Conservation (phyloP, 1,284 basidiomycete genomes). For the Violaceomyces palustris region DNA sequence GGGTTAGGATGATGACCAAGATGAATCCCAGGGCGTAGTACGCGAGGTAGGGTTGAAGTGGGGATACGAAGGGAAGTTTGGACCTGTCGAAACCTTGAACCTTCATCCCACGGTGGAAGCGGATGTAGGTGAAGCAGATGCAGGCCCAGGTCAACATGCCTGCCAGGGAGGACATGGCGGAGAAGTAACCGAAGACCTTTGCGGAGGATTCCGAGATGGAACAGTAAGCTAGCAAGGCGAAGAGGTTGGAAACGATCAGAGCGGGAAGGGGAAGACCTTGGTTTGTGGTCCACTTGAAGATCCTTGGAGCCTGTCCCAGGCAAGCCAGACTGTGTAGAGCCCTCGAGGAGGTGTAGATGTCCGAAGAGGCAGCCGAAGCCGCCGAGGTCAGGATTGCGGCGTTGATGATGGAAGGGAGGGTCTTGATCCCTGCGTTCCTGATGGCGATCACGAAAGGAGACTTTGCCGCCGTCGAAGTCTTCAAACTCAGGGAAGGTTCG, state of each 20-base stretch:
- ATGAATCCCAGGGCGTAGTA: constrained; percentile 26
- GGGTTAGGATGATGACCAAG: constrained; percentile 39
- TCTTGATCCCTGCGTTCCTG: constrained; percentile 54
- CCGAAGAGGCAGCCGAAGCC: constrained; percentile 76
- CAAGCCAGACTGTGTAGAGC: constrained; percentile 67
- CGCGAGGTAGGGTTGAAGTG: constrained; percentile 48
- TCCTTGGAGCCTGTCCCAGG: constrained; percentile 67
- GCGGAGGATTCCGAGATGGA: constrained; percentile 54
- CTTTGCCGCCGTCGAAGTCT: constrained; percentile 9
- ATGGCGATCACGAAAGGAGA: constrained; percentile 54
- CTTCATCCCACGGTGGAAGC: constrained; percentile 66
- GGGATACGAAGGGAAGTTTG: constrained; percentile 56
- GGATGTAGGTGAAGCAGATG: constrained; percentile 18
- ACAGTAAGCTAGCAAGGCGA: constrained; percentile 65
- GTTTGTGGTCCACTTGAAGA: constrained; percentile 66
- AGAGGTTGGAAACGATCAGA: constrained; percentile 64
- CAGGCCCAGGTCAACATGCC: constrained; percentile 54
- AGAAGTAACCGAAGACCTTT: constrained; percentile 60
- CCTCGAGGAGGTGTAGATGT: constrained; percentile 75
- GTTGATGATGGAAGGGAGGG: constrained; percentile 60
- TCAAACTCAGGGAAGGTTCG: background rate
- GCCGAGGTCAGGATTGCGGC: constrained; percentile 70
- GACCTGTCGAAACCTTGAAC: constrained; percentile 62
- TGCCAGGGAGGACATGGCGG: constrained; percentile 60
- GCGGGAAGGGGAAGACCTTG: constrained; percentile 71